phyloP scores from a whole-genome alignment of 371 early-diverging fungal genomes.

The Coemansia sp. region DNA sequence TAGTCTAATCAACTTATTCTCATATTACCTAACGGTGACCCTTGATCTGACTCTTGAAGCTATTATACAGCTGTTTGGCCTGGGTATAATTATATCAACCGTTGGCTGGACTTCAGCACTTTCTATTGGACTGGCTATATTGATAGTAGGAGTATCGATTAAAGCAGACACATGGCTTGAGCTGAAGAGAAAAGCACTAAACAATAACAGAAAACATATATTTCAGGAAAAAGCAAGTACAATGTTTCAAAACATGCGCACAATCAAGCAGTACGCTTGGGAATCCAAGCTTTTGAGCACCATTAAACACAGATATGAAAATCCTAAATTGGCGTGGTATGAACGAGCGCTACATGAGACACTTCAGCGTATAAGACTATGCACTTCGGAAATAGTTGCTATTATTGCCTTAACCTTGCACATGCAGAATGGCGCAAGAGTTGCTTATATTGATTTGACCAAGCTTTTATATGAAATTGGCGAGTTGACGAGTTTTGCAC shows the following conservation, averaged over 20 bases:
- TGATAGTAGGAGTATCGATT: neutral
- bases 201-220: neutral
- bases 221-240: neutral
- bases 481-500: slow-evolving; percentile 4
- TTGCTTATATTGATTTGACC: slow-evolving; percentile 12
- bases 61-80: neutral
- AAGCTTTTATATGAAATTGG: slow-evolving; percentile 7
- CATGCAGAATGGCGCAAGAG: neutral
- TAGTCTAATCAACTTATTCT: neutral
- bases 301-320: neutral
- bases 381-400: neutral
- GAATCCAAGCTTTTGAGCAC: neutral
- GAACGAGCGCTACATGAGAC: neutral
- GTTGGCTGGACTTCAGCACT: slow-evolving; percentile 23
- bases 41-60: neutral
- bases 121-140: slow-evolving; percentile 6
- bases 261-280: slow-evolving; percentile 1
- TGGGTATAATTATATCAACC: neutral
- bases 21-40: neutral
- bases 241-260: slow-evolving; percentile 2
- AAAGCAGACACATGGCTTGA: neutral
- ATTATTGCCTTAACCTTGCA: neutral
- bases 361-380: neutral
- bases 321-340: neutral
- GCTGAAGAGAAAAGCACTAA: neutral